These are phyloP conservation scores for Ophiosphaerella narmari DNA, from an alignment of 2,329 filamentous ascomycete genomes.

Conservation along the genomic window DNA sequence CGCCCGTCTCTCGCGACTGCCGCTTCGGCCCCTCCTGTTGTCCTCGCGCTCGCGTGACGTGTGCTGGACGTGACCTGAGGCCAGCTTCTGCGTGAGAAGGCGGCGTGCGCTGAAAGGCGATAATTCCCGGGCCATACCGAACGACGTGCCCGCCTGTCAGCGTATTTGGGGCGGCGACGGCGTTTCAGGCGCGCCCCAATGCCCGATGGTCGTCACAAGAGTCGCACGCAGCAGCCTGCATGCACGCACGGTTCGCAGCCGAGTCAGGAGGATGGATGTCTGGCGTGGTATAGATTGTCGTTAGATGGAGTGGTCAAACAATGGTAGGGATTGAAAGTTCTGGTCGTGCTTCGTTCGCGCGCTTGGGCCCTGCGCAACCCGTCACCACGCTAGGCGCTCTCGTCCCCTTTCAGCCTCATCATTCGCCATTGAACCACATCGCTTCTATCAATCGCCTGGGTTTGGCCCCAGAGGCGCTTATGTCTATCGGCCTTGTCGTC, in stretches of 20 bases:
- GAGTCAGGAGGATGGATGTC: not conserved
- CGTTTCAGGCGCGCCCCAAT: conserved; percentile 12
- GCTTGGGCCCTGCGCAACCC: not conserved
- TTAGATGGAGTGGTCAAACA: not conserved
- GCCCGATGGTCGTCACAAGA: not conserved
- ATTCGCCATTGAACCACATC: not conserved
- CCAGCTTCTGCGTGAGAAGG: conserved; percentile 34
- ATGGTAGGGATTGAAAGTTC: not conserved
- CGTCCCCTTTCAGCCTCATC: not conserved
- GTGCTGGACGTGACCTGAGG: not conserved
- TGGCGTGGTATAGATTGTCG: no score
- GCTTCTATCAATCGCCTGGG: not conserved
- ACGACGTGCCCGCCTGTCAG: conserved; percentile 1
- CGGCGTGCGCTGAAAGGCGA: conserved; percentile 40
- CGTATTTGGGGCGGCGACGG: conserved; percentile 12
- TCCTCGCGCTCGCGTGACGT: no score
- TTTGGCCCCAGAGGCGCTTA: conserved; percentile 5
- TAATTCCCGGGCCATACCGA: conserved; percentile 31
- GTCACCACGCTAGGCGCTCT: no score
- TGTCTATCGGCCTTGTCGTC: not conserved
- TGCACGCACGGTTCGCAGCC: not conserved
- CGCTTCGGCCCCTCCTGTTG: conserved; percentile 5
- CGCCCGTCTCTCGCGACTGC: conserved; percentile 13
- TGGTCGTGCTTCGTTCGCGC: not conserved
- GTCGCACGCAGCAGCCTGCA: not conserved